These are phyloP conservation scores for Elongisporangium prolatum DNA, from an alignment of 352 stramenopile species.

Conservation along the genomic window DNA sequence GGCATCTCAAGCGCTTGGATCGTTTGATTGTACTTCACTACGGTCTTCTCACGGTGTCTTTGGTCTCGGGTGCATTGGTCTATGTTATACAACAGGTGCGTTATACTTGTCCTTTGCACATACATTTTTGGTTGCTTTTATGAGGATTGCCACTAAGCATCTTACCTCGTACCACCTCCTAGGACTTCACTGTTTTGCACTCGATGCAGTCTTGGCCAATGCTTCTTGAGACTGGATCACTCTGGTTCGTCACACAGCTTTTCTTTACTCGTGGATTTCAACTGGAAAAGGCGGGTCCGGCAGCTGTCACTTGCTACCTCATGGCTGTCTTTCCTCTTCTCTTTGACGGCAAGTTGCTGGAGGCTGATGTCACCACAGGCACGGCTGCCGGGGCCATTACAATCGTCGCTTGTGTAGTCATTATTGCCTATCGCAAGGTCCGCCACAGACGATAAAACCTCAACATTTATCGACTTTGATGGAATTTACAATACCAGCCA, in stretches of 20 bases:
- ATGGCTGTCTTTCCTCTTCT: constrained; percentile 35
- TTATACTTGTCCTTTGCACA: not conserved
- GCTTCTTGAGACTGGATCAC: not conserved
- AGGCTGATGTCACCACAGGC: not conserved
- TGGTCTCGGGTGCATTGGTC: not conserved
- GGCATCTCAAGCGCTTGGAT: not conserved
- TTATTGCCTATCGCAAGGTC: not conserved
- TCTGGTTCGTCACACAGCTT: constrained; percentile 23
- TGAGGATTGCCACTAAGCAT: not conserved
- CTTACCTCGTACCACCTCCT: not conserved
- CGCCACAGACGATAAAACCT: not conserved
- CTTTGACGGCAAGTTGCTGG: constrained; percentile 27
- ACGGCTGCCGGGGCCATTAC: not conserved
- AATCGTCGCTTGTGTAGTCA: not conserved
- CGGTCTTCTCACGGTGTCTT: not conserved
- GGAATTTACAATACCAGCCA: no score
- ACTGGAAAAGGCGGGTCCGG: constrained; percentile 28
- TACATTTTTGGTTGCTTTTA: not conserved
- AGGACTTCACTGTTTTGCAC: not conserved
- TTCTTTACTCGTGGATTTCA: constrained; percentile 37
- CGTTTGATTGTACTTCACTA: not conserved
- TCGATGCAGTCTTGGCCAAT: not conserved
- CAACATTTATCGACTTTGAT: no score
- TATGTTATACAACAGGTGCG: not conserved
- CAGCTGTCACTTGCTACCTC: constrained; percentile 36